Evolutionary conservation across 331 rosid genomes (phyloP).

Genomic region (Arachis monticola): DNA sequence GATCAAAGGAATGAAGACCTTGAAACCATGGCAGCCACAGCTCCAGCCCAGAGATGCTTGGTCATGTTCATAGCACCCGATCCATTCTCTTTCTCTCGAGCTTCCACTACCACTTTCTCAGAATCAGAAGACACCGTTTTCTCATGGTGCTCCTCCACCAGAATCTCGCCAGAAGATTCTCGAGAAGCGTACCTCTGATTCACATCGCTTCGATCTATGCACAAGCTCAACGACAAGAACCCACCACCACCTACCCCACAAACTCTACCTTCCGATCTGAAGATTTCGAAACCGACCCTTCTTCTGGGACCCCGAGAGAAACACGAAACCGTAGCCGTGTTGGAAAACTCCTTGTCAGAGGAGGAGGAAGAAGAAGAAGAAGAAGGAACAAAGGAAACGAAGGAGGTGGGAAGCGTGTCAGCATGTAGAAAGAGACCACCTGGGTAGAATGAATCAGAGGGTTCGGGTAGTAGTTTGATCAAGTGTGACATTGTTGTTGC

Average conservation of each 20-base stretch:
- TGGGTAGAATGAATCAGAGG: conserved; percentile 51
- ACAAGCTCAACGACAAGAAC: conserved; percentile 77
- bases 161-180: conserved; percentile 55
- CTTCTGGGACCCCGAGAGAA: conserved; percentile 31
- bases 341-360: neutral
- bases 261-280: conserved; percentile 30
- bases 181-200: conserved; percentile 48
- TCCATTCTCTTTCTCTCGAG: conserved; percentile 49
- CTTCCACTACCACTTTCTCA: conserved; percentile 42
- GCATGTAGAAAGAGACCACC: conserved; percentile 81
- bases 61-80: conserved; percentile 78
- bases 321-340: conserved; percentile 36
- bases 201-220: conserved; percentile 54
- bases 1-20: conserved; percentile 51
- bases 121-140: neutral
- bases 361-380: conserved; percentile 21
- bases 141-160: conserved; percentile 48
- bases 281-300: conserved; percentile 35
- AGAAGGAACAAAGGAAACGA: conserved; percentile 47
- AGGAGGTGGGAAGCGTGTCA: conserved; percentile 55
- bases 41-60: conserved; percentile 95
- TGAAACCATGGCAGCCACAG: conserved; percentile 96
- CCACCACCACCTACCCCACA: conserved; percentile 27
- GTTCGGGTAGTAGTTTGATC: conserved; percentile 46
- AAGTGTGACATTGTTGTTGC: conserved; percentile 48